phyloP scores from a whole-genome alignment of 306 rosid genomes.

The Vigna unguiculata region DNA sequence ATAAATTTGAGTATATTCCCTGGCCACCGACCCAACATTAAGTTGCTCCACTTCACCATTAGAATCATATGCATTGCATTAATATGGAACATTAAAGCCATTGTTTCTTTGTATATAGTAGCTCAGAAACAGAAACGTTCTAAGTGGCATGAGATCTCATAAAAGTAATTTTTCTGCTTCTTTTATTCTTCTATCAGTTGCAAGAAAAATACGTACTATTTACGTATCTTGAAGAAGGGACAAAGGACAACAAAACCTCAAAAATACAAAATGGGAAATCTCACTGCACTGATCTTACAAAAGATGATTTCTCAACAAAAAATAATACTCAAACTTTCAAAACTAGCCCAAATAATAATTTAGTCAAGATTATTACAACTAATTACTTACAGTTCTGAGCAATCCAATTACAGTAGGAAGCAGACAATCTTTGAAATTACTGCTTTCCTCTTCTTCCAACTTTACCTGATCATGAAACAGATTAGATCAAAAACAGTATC shows the following conservation, averaged over 20 bases:
- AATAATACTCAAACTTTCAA: slow-evolving; percentile 36
- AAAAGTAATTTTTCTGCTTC: neutral
- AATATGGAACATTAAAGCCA: slow-evolving; percentile 16
- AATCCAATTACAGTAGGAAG: slow-evolving; percentile 93
- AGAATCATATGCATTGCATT: slow-evolving; percentile 20
- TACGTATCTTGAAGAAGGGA: slow-evolving; percentile 14
- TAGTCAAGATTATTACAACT: slow-evolving; percentile 22
- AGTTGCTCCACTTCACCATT: too few species aligned
- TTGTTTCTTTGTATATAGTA: slow-evolving; percentile 15
- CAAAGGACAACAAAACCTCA: slow-evolving; percentile 34
- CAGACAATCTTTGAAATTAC: slow-evolving; percentile 78
- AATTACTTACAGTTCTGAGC: slow-evolving; percentile 94
- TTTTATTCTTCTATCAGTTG: slow-evolving; percentile 17
- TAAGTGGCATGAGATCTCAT: slow-evolving; percentile 17
- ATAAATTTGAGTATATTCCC: too few species aligned
- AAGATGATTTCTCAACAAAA: slow-evolving; percentile 34
- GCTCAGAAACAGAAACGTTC: slow-evolving; percentile 22
- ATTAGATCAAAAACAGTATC: slow-evolving; percentile 50
- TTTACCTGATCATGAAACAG: slow-evolving; percentile 62
- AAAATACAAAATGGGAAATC: slow-evolving; percentile 38
- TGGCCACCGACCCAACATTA: too few species aligned
- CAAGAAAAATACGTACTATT: slow-evolving; percentile 13
- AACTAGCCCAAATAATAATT: slow-evolving; percentile 21
- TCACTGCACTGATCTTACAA: slow-evolving; percentile 15
- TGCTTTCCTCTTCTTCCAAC: slow-evolving; percentile 84